Conservation (phyloP, 192 early-diverging fungal species). For the Coemansia sp. region DNA sequence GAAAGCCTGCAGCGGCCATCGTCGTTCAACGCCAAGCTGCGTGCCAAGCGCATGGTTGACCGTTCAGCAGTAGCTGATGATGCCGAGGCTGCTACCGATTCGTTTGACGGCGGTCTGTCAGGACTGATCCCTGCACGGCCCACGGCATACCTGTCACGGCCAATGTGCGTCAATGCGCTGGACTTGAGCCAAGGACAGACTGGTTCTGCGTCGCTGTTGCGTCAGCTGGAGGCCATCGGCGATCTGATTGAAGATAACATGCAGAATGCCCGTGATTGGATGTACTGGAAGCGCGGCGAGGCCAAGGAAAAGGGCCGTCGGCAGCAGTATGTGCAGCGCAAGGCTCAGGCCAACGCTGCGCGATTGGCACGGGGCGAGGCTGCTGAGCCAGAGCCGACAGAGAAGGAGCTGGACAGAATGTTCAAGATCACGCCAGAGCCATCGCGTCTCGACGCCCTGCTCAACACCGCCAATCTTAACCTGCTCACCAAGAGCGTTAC, state of each 20-base stretch:
- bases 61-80: conserved; percentile 65
- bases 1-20: conserved; percentile 60
- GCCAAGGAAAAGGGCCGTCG: conserved; percentile 83
- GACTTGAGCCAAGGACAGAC: conserved; percentile 62
- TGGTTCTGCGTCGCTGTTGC: conserved; percentile 25
- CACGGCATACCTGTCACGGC: conserved; percentile 52
- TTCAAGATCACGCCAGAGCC: conserved; percentile 81
- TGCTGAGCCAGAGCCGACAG: conserved; percentile 74
- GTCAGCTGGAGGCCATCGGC: conserved; percentile 71
- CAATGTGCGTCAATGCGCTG: conserved; percentile 64
- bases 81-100: conserved; percentile 27
- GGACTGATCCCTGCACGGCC: conserved; percentile 44
- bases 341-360: conserved; percentile 73
- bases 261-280: conserved; percentile 88
- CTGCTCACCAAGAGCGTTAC: conserved; percentile 90
- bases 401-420: conserved; percentile 56
- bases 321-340: conserved; percentile 57
- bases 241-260: conserved; percentile 91
- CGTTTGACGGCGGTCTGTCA: conserved; percentile 38
- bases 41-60: conserved; percentile 55
- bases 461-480: conserved; percentile 88
- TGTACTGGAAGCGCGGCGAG: conserved; percentile 91
- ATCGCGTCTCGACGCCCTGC: conserved; percentile 82
- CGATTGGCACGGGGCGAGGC: conserved; percentile 64
- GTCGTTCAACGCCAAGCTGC: conserved; percentile 59